Conservation (phyloP, 352 stramenopile species). For the Phytophthora citrophthora region DNA sequence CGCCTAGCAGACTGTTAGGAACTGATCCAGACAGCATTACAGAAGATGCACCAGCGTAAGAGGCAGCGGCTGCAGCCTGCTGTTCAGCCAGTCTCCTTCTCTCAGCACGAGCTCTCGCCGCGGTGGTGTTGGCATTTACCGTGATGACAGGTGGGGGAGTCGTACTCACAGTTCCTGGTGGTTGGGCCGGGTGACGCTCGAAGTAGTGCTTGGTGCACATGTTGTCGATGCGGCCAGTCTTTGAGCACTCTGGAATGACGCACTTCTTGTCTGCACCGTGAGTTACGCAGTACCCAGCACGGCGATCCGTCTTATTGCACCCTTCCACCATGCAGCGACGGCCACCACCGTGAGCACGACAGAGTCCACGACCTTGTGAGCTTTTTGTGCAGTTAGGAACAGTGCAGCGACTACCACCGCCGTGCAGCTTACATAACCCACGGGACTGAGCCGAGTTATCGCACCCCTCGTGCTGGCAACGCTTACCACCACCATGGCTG, state of each 20-base stretch:
- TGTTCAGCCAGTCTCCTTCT: slow-evolving; percentile 39
- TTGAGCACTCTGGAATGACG: slow-evolving; percentile 78
- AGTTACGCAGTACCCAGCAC: slow-evolving; percentile 79
- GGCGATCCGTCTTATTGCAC: slow-evolving; percentile 87
- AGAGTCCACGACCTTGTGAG: slow-evolving; percentile 84
- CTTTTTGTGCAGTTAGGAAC: slow-evolving; percentile 87
- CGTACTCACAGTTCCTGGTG: slow-evolving; percentile 40
- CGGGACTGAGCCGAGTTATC: slow-evolving; percentile 87
- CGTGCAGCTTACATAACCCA: slow-evolving; percentile 83
- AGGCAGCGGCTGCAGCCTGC: slow-evolving; percentile 12
- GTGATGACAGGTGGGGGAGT: slow-evolving; percentile 46
- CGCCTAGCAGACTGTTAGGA: slow-evolving; percentile 24
- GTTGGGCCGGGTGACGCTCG: slow-evolving; percentile 67
- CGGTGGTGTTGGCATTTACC: slow-evolving; percentile 41
- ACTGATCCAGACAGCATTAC: slow-evolving; percentile 31
- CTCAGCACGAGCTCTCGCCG: slow-evolving; percentile 41
- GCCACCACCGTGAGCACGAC: slow-evolving; percentile 83
- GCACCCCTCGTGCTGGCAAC: slow-evolving; percentile 76
- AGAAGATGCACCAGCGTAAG: slow-evolving; percentile 33
- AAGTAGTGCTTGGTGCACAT: slow-evolving; percentile 90
- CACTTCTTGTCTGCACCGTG: slow-evolving; percentile 88
- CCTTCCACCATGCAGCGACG: slow-evolving; percentile 83
- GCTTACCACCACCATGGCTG: slow-evolving; percentile 82
- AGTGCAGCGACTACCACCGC: slow-evolving; percentile 78
- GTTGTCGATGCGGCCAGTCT: slow-evolving; percentile 82